Evolutionary conservation across 2,329 filamentous ascomycete species (phyloP).

Genomic region (Aspergillus novofumigatus): DNA sequence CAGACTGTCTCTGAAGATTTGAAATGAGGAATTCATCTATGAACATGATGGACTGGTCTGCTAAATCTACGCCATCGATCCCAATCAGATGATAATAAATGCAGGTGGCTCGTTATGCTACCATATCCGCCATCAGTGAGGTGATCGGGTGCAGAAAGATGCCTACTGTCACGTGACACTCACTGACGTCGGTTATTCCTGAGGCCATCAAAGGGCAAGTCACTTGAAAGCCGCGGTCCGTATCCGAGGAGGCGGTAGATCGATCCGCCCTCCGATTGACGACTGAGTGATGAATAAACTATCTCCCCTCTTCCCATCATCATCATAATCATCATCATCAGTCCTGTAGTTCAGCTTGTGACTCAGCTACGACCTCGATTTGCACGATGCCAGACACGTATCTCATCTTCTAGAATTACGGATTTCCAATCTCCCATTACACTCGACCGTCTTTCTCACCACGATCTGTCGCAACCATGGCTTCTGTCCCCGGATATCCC

Average conservation of each 20-base stretch:
- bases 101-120: neutral
- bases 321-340: neutral
- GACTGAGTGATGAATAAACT: slow-evolving; percentile 1
- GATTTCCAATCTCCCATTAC: neutral
- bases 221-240: slow-evolving; percentile 18
- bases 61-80: neutral
- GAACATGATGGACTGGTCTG: too few relatives aligned
- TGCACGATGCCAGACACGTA: neutral
- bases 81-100: neutral
- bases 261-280: slow-evolving; percentile 1
- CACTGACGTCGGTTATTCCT: neutral
- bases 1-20: neutral
- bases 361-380: neutral
- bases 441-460: neutral
- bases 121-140: neutral
- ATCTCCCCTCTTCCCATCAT: neutral
- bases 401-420: neutral
- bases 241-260: slow-evolving; percentile 13
- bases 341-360: neutral
- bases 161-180: neutral
- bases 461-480: slow-evolving; percentile 23
- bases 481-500: slow-evolving; percentile 31
- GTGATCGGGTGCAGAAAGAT: neutral
- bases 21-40: neutral
- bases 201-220: neutral